Conservation (phyloP, 352 stramenopile genomes). For the Phytopythium helicoides region DNA sequence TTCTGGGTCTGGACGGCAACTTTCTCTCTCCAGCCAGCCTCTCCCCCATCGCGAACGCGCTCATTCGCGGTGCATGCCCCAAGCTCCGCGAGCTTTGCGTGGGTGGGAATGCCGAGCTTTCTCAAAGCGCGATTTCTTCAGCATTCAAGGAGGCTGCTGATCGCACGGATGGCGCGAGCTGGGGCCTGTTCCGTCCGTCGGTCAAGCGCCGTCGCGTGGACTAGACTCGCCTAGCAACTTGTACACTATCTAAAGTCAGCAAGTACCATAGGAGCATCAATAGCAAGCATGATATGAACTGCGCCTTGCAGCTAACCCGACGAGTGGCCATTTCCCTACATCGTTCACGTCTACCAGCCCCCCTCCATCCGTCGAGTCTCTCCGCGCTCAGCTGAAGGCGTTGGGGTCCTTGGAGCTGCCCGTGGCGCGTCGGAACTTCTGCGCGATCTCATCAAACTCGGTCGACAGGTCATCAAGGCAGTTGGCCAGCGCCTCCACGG, state of each 20-base stretch:
- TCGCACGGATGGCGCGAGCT: conserved; percentile 12
- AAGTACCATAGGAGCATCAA: not conserved
- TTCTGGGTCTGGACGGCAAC: conserved; percentile 24
- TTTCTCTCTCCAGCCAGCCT: conserved; percentile 19
- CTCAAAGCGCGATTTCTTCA: conserved; percentile 6
- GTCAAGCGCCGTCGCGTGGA: conserved; percentile 1
- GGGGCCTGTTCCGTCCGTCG: conserved; percentile 13
- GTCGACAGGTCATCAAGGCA: conserved; percentile 84
- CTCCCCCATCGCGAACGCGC: conserved; percentile 8
- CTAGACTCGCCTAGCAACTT: not conserved
- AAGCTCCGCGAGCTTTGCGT: conserved; percentile 21
- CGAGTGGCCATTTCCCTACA: not conserved
- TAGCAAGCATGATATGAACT: not conserved
- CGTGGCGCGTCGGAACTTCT: conserved; percentile 78
- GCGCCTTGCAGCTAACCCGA: too few relatives aligned
- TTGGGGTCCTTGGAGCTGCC: conserved; percentile 84
- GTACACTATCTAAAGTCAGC: not conserved
- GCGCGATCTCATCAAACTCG: conserved; percentile 85
- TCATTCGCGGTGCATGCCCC: conserved; percentile 11
- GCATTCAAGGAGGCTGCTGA: conserved; percentile 17
- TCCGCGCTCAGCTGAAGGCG: conserved; percentile 63
- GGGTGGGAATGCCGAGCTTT: conserved; percentile 17
- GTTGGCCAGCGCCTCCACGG: conserved; percentile 77
- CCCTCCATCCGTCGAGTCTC: not conserved
- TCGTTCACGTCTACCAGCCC: not conserved